Evolutionary conservation across 768 basidiomycete species (phyloP).

Genomic region (Suillus cothurnatus): DNA sequence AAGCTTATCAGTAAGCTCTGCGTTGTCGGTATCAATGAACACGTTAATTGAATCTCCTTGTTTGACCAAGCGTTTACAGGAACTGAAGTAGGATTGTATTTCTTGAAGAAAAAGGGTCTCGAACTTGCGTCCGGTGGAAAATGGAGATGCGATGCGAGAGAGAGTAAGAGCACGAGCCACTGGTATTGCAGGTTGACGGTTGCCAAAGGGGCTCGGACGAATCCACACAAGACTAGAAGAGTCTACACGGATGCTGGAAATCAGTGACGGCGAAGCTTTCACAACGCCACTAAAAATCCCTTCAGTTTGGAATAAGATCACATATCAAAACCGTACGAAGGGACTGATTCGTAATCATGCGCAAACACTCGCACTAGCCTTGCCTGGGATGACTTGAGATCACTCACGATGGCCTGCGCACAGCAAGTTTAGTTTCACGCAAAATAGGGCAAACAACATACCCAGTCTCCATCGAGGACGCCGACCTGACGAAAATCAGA

Average conservation of each 20-base stretch:
- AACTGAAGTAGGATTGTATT: slow-evolving; percentile 64
- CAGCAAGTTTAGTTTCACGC: slow-evolving; percentile 9
- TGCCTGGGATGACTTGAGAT: slow-evolving; percentile 34
- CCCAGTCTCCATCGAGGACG: slow-evolving; percentile 79
- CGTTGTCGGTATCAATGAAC: slow-evolving; percentile 55
- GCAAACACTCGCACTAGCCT: slow-evolving; percentile 63
- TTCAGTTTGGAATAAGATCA: slow-evolving; percentile 7
- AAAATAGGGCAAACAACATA: slow-evolving; percentile 31
- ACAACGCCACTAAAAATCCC: slow-evolving; percentile 39
- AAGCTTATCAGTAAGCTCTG: slow-evolving; percentile 8
- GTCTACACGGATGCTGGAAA: slow-evolving; percentile 51
- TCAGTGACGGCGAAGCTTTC: slow-evolving; percentile 50
- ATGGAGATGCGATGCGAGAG: slow-evolving; percentile 78
- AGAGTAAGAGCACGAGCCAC: slow-evolving; percentile 70
- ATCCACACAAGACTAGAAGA: slow-evolving; percentile 37
- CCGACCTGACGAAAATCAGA: slow-evolving; percentile 68
- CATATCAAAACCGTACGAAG: slow-evolving; percentile 33
- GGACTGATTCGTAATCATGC: slow-evolving; percentile 44
- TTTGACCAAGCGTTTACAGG: slow-evolving; percentile 58
- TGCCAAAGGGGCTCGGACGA: slow-evolving; percentile 62
- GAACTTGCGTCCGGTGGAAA: slow-evolving; percentile 64
- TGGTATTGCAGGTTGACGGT: slow-evolving; percentile 60
- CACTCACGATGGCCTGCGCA: slow-evolving; percentile 52
- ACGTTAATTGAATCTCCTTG: slow-evolving; percentile 75
- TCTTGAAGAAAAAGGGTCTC: slow-evolving; percentile 62